phyloP scores from a whole-genome alignment of 2,329 filamentous ascomycete genomes.

The Lasiodiplodia sp. region DNA sequence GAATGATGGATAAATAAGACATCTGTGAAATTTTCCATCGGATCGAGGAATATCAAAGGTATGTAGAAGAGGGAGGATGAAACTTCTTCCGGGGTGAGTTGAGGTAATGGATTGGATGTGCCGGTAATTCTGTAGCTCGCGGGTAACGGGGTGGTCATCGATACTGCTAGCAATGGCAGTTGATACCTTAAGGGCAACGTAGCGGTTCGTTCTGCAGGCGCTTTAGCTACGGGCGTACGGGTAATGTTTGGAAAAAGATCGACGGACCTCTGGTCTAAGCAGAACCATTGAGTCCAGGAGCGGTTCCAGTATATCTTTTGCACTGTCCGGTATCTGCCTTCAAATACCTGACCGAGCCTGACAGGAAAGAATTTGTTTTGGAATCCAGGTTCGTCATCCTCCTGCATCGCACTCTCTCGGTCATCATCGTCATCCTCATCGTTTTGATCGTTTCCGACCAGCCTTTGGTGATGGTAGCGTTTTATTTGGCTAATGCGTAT shows the following conservation, averaged over 20 bases:
- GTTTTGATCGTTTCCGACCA: neutral
- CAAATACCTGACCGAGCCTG: neutral
- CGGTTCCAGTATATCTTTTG: neutral
- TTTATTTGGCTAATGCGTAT: neutral
- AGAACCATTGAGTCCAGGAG: neutral
- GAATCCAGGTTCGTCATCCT: neutral
- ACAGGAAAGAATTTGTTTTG: neutral
- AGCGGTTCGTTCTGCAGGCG: neutral
- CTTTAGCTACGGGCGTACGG: neutral
- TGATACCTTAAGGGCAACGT: neutral
- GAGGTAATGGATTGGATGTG: neutral
- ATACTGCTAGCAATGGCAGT: neutral
- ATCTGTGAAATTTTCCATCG: neutral
- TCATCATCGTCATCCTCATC: neutral
- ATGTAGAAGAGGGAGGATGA: neutral
- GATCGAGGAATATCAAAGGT: conserved; percentile 1
- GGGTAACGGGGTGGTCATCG: neutral
- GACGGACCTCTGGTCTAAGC: neutral
- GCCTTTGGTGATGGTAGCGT: neutral
- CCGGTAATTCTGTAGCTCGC: neutral
- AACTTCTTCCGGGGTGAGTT: neutral
- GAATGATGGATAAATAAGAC: neutral
- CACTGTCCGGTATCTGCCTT: neutral
- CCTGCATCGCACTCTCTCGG: neutral
- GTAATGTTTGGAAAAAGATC: neutral